Evolutionary conservation across 176 grass and related monocot species (phyloP).

Genomic region (Aegilops bicornis): DNA sequence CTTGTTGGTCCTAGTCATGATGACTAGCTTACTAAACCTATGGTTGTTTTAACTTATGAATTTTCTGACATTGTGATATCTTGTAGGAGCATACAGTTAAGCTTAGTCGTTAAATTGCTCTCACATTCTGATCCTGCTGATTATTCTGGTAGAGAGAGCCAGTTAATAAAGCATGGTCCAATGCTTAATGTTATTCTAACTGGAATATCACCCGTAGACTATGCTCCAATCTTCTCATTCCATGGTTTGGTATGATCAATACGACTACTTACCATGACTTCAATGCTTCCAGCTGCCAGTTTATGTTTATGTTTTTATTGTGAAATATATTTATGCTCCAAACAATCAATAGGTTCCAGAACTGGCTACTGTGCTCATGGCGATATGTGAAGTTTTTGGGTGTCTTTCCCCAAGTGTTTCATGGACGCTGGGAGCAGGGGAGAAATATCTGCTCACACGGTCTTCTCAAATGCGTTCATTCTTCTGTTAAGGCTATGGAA

Average conservation of each 20-base stretch:
- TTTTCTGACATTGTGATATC: conserved; percentile 23
- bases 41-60: conserved; percentile 5
- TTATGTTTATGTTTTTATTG: conserved; percentile 29
- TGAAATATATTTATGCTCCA: neutral
- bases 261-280: conserved; percentile 15
- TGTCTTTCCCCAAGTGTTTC: conserved; percentile 72
- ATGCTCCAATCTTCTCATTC: conserved; percentile 90
- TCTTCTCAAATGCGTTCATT: conserved; percentile 98
- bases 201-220: conserved; percentile 90
- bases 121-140: conserved; percentile 69
- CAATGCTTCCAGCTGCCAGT: conserved; percentile 4
- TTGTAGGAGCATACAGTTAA: conserved; percentile 82
- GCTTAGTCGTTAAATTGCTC: conserved; percentile 83
- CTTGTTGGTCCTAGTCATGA: neutral
- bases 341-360: conserved; percentile 69
- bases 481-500: conserved; percentile 97
- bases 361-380: conserved; percentile 89
- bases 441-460: conserved; percentile 76
- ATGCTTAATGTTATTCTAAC: conserved; percentile 97
- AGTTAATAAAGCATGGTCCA: conserved; percentile 80
- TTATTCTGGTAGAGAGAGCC: conserved; percentile 58
- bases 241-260: conserved; percentile 83
- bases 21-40: neutral
- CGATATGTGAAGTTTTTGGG: conserved; percentile 94
- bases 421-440: conserved; percentile 59